Conservation (phyloP, 1,139 yeast species). For the Nakaseomyces nivariensis region DNA sequence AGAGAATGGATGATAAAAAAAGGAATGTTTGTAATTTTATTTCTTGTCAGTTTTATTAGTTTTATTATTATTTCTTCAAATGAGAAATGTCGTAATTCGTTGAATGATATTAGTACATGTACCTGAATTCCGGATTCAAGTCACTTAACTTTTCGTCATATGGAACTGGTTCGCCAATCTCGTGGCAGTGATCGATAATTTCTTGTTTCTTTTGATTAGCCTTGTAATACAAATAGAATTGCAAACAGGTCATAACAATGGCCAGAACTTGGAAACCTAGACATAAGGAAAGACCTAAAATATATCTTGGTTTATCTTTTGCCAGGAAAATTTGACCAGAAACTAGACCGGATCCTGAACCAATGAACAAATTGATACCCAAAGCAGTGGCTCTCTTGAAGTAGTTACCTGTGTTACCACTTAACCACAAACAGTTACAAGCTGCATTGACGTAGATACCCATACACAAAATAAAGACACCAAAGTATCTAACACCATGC, state of each 20-base stretch:
- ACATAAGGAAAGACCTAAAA: conserved; percentile 38
- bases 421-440: conserved; percentile 38
- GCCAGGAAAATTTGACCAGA: conserved; percentile 36
- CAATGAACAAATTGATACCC: conserved; percentile 37
- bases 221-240: conserved; percentile 35
- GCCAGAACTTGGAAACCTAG: conserved; percentile 46
- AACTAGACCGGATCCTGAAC: conserved; percentile 39
- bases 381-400: conserved; percentile 39
- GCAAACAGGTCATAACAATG: conserved; percentile 36
- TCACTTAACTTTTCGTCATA: conserved; percentile 50
- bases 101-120: conserved; percentile 30
- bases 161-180: conserved; percentile 37
- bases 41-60: no score
- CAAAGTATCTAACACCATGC: conserved; percentile 38
- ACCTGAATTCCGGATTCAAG: conserved; percentile 49
- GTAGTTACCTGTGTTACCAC: conserved; percentile 37
- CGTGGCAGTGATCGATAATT: conserved; percentile 23
- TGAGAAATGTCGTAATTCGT: background rate
- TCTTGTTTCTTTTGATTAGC: conserved; percentile 37
- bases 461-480: conserved; percentile 36
- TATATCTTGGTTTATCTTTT: conserved; percentile 28
- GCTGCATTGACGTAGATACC: conserved; percentile 37
- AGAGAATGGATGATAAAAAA: no score
- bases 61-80: no score
- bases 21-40: no score